Evolutionary conservation across 352 stramenopile species (phyloP), one percentile per base, ranked within the genome.

Genomic region (Phytophthora constricta): DNA sequence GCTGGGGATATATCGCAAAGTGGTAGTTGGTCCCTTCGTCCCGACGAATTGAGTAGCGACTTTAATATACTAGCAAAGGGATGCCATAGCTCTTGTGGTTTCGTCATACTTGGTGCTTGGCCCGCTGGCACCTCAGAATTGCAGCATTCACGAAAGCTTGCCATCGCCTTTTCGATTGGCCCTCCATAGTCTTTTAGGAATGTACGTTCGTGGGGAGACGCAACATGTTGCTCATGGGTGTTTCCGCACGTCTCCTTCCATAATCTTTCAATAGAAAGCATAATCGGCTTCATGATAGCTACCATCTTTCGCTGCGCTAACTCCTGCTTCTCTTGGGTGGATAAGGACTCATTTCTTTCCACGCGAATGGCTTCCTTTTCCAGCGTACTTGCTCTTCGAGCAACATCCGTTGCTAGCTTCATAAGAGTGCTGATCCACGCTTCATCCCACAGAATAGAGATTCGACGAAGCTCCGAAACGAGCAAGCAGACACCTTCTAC

Each of bases 401-500:
- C 76, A 9, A 95, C 84, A 57, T 96, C 87, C 0, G 81, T 71
- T 11, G 81, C 81, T 58, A 96, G 59, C 53, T 96, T 96, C 31
- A 80, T 74, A 14, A 96, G 70, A 8, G 74, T 76, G 26, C 47
- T 78, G 16, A 93, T 80, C 89, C 89, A 96, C 5, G 76, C 75
- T 70, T 96, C 89, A 43, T 96, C 89, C 87, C 87, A 96, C 41
- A 96, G 57, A 41, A 95, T 74, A 1, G 89, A 87, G 39, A 96
- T 82, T 22, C 89, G 83, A 56, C 87, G 78, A 23, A 96, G 66
- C 58, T 96, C 89, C 1, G 75, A 80, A 39, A 95, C 73, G 5
- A 96, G 58, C 48, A 88, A 51, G 13, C 71, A 68, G n/a, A 94
- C 83, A 13, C 77, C 78, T 28, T 82, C 70, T 2, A 90, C 72